Evolutionary conservation across 495 filamentous ascomycete genomes (phyloP), one percentile per base, ranked within the genome.

Genomic region (Thermothielavioides terrestris): DNA sequence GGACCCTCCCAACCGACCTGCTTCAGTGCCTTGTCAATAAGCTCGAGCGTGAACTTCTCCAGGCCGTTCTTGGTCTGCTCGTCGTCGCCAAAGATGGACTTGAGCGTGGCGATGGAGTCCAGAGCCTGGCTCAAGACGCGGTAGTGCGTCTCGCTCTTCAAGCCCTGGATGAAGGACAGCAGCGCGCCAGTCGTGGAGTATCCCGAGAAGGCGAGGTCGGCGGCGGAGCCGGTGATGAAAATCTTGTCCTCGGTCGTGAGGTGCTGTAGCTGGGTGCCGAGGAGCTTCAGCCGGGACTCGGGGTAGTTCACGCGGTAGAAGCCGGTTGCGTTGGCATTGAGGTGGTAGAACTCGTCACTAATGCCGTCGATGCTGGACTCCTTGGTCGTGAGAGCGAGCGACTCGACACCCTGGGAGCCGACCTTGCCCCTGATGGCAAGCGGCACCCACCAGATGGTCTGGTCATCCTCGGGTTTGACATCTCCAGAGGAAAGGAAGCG

Each of bases 291-390:
- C 17, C 89, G 79, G 26, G 75, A 72, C 37, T 87, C 81, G 9
- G 92, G 85, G 57, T 95, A 94, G 65, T 94, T 95, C 22, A 89
- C 92, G 36, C 91, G 76, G 65, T 94, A 98, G 70, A 96, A 95
- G 11, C 89, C 92, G 42, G 82, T 84, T 43, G 91, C 84, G 45
- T 89, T 78, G 46, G 80, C 78, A 67, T 98, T 98, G 56, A 96
- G 70, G 73, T 94, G 95, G 67, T 96, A 98, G 59, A 94, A 94
- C 50, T 78, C 77, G 42, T 84, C 77, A 53, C 88, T 82, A 50
- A 96, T 62, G 28, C 83, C 80, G 22, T 76, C 73, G 52, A 97
- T 74, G 6, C 78, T 88, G 20, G 85, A 79, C 54, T 83, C 74
- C 65, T 86, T 96, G 21, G 76, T 69, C 0, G 82, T 85, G n/a